Conservation (phyloP, 805 yeast species). For the Ogataea polymorpha region DNA sequence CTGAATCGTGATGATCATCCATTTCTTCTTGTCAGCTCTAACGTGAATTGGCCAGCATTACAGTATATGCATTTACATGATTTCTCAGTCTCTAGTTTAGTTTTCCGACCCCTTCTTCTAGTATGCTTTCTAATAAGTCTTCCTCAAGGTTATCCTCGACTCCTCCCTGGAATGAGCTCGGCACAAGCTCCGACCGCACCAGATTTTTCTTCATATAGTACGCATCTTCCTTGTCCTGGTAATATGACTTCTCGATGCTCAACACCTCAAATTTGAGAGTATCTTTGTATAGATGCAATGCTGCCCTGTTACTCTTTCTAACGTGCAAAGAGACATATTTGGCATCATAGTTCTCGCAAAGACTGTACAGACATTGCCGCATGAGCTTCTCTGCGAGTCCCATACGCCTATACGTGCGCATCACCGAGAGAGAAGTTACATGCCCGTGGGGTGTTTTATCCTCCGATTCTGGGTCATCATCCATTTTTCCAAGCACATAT, state of each 20-base stretch:
- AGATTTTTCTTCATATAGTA: conserved; percentile 84
- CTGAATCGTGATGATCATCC: conserved; percentile 39
- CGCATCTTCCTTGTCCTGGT: conserved; percentile 97
- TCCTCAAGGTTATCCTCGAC: conserved; percentile 54
- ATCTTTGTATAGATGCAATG: conserved; percentile 85
- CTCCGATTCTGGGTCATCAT: conserved; percentile 70
- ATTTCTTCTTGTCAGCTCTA: conserved; percentile 7
- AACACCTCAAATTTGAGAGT: conserved; percentile 80
- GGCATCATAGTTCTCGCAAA: conserved; percentile 79
- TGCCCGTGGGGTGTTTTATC: conserved; percentile 84
- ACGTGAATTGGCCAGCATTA: not conserved
- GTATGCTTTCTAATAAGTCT: conserved; percentile 41
- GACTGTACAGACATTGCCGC: conserved; percentile 73
- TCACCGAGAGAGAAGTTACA: conserved; percentile 88
- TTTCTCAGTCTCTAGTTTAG: not conserved
- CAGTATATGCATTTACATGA: not conserved
- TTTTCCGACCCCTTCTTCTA: conserved; percentile 13
- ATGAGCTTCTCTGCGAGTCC: conserved; percentile 91
- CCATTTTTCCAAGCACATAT: conserved; percentile 94
- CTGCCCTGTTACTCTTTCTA: conserved; percentile 90
- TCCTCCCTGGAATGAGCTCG: conserved; percentile 51
- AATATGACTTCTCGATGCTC: conserved; percentile 81
- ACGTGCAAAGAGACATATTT: conserved; percentile 88
- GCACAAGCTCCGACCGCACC: conserved; percentile 56
- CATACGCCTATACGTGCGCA: conserved; percentile 93